phyloP scores from a whole-genome alignment of 23 red algal genomes.

The Gracilaria caudata region DNA sequence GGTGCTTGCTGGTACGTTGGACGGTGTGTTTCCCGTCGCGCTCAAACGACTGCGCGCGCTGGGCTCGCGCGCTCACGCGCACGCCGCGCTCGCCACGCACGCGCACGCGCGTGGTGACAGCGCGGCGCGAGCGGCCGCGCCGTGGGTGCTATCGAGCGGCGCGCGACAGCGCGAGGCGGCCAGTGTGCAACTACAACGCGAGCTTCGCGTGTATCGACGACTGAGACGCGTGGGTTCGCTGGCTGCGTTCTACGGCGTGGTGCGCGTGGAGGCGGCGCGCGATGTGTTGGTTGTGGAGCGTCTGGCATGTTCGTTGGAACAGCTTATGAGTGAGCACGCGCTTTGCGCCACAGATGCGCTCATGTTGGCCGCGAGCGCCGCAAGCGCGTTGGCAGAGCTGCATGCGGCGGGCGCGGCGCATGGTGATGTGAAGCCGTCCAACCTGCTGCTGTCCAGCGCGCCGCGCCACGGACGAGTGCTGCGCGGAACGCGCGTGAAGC shows the following conservation, averaged over 20 bases:
- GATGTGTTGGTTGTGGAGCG: slow-evolving; percentile 70
- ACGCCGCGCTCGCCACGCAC: too few species aligned
- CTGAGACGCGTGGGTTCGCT: slow-evolving; percentile 24
- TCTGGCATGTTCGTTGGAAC: not conserved
- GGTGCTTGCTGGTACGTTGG: slow-evolving; percentile 58
- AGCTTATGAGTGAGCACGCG: too few species aligned
- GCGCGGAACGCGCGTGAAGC: slow-evolving; percentile 25
- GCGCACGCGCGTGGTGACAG: not conserved
- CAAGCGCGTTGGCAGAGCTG: slow-evolving; percentile 55
- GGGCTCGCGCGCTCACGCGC: not conserved
- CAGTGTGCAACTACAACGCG: slow-evolving; percentile 32
- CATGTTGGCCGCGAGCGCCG: slow-evolving; percentile 44
- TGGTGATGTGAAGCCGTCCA: slow-evolving; percentile 73
- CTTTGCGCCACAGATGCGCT: not conserved
- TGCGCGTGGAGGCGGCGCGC: not conserved
- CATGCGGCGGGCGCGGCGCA: slow-evolving; percentile 51
- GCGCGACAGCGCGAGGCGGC: slow-evolving; percentile 16
- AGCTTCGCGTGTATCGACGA: slow-evolving; percentile 30
- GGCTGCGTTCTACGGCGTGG: slow-evolving; percentile 29
- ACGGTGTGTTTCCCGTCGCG: slow-evolving; percentile 64
- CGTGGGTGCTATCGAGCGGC: not conserved
- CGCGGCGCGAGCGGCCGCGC: not conserved
- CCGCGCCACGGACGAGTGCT: not conserved
- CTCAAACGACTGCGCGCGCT: slow-evolving; percentile 45
- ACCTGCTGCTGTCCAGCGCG: slow-evolving; percentile 57